Evolutionary conservation across 2,329 filamentous ascomycete species (phyloP), one percentile per base, ranked within the genome.

Genomic region (Setomelanomma holmii): DNA sequence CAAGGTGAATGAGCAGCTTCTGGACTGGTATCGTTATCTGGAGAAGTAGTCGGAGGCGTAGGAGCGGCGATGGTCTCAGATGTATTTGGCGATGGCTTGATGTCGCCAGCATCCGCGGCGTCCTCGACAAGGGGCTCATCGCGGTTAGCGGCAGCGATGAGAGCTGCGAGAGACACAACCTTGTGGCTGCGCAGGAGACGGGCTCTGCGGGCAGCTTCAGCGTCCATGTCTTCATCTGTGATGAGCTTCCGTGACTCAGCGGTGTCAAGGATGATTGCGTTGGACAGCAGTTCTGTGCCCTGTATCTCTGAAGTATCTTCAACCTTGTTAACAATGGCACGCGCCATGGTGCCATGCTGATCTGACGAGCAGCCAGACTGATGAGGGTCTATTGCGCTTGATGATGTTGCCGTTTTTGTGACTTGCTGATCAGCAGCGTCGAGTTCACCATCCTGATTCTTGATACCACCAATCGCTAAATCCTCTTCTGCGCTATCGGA

Each of bases 111-210:
- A 12, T 27, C 12, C 5, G 14, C 5, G 3, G 27, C 27, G 10
- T 30, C 27, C 14, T 10, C 14, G 27, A 30, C 2, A 30, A 14
- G 27, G 14, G 27, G 5, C 27, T 8, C 3, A 14, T 30, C 27
- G 16, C n/a, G 4, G 24, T 43, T 17, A 16, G 19, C 38, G 27
- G 6, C 6, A 6, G n/a, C 45, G 43, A 39, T 47, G 14, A 34
- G 33, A 30, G 17, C 21, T 17, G 19, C 23, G 30, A 21, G 34
- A 1, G 30, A 45, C n/a, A 40, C 8, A 21, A 16, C 38, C 38
- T 40, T 40, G 8, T 40, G 38, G 35, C 44, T 46, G 16, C 44
- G 44, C 44, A 46, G 38, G 21, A 46, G 23, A 11, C 44, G 44
- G 16, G n/a, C 22, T 40, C 40, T 47, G 3, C 22, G 3, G 8